Evolutionary conservation across 768 basidiomycete species (phyloP), one percentile per base, ranked within the genome.

Genomic region (Amanita muscaria): DNA sequence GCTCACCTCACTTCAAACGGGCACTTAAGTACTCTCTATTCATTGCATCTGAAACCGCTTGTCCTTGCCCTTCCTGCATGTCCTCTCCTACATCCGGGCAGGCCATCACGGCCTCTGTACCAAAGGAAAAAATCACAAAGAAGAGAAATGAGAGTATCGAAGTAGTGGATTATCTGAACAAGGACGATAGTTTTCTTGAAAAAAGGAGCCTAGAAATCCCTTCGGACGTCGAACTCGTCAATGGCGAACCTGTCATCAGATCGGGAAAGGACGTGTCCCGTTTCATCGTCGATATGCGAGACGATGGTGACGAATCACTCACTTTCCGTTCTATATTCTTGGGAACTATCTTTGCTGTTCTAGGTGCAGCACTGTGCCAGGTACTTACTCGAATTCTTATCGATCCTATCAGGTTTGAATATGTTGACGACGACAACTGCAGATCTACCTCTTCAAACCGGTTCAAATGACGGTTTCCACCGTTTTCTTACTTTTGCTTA

Each of bases 381-480:
- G 48, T 51, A 42, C 10, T 4, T n/a, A n/a, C n/a, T n/a, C n/a
- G n/a, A n/a, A n/a, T n/a, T n/a, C n/a, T n/a, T n/a, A n/a, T n/a
- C 21, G 18, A 16, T 5, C n/a, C 24, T 21, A 11, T 6, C 23
- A 35, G 27, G 12, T 14, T 30, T 12, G 31, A 4, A 19, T n/a
- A n/a, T n/a, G n/a, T n/a, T n/a, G n/a, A n/a, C 18, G 34, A 36
- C 2, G 1, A n/a, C 19, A n/a, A n/a, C n/a, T n/a, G n/a, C 35
- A 79, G 77, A 76, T 80, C 25, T 79, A 78, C 53, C 42, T 67
- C 4, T 79, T 78, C 59, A 80, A 82, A 54, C 80, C 80, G 0
- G 58, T 77, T 3, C 64, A 72, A 48, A 65, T 70, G 49, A 39
- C 58, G 0, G 73, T 79, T 12, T 76, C 74, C 2, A 67, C 73